phyloP scores from a whole-genome alignment of 306 rosid species.

The Malus sieversii region DNA sequence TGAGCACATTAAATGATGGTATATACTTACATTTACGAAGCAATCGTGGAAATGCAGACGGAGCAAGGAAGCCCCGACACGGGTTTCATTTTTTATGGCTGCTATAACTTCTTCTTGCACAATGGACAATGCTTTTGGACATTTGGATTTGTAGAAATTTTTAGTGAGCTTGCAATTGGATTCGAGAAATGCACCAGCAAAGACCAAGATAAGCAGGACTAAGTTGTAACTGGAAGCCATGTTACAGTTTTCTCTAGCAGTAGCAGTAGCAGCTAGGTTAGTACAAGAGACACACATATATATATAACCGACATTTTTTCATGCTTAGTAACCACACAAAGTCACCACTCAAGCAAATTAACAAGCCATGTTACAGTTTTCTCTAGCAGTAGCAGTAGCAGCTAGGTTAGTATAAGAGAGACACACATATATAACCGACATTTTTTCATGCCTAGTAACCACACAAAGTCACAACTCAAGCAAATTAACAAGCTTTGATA shows the following conservation, averaged over 20 bases:
- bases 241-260: not conserved
- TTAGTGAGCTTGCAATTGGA: slow-evolving; percentile 19
- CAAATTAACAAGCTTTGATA: not conserved
- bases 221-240: slow-evolving; percentile 33
- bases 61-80: slow-evolving; percentile 53
- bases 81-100: slow-evolving; percentile 33
- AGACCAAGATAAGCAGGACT: slow-evolving; percentile 24
- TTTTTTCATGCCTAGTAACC: too few relatives aligned
- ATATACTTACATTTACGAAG: slow-evolving; percentile 48
- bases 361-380: slow-evolving; percentile 22
- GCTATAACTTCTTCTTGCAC: slow-evolving; percentile 28
- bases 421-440: not conserved
- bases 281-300: not conserved
- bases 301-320: too few relatives aligned
- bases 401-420: not conserved
- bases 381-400: not conserved
- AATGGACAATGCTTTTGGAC: slow-evolving; percentile 35
- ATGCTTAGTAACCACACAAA: not conserved
- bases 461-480: not conserved
- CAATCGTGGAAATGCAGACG: slow-evolving; percentile 62
- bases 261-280: not conserved
- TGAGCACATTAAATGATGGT: not conserved
- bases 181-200: slow-evolving; percentile 7
- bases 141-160: slow-evolving; percentile 25
- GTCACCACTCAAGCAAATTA: not conserved